Conservation (phyloP, 2,329 filamentous ascomycete species). For the Scedosporium boydii region DNA sequence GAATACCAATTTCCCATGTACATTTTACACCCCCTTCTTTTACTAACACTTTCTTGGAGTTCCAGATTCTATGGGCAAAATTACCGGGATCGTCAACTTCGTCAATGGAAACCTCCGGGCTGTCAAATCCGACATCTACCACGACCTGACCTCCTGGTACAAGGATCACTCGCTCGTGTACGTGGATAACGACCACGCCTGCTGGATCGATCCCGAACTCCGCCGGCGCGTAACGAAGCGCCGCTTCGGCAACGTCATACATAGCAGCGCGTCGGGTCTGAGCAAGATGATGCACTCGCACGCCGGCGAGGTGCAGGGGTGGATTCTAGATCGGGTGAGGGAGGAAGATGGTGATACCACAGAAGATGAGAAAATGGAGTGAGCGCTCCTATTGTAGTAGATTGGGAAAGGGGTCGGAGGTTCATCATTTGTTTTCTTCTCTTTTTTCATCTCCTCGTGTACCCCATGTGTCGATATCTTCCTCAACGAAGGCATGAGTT, state of each 20-base stretch:
- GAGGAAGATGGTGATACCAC: constrained; percentile 32
- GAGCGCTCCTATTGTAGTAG: background rate
- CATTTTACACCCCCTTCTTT: constrained; percentile 6
- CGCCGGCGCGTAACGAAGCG: constrained; percentile 49
- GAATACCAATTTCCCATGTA: background rate
- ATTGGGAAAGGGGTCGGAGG: background rate
- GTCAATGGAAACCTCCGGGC: constrained; percentile 68
- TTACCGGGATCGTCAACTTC: constrained; percentile 71
- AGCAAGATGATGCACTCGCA: constrained; percentile 49
- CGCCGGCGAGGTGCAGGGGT: constrained; percentile 38
- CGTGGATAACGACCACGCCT: constrained; percentile 63
- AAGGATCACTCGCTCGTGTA: constrained; percentile 71
- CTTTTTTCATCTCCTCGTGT: background rate
- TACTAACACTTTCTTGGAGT: background rate
- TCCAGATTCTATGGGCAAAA: constrained; percentile 52
- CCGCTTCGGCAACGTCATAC: constrained; percentile 49
- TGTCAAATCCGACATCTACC: constrained; percentile 68
- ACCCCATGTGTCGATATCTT: too few species aligned
- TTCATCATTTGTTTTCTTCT: background rate
- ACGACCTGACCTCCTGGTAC: constrained; percentile 72
- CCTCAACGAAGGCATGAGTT: background rate
- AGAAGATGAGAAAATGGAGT: constrained; percentile 34
- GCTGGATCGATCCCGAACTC: constrained; percentile 59
- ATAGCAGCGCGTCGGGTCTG: constrained; percentile 37
- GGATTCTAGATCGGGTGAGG: constrained; percentile 34